Percentiles rank a stretch among this genome's conserved stretches.
Conservation (phyloP, 192 early-diverging fungal genomes). For the Kickxella alabastrina region DNA sequence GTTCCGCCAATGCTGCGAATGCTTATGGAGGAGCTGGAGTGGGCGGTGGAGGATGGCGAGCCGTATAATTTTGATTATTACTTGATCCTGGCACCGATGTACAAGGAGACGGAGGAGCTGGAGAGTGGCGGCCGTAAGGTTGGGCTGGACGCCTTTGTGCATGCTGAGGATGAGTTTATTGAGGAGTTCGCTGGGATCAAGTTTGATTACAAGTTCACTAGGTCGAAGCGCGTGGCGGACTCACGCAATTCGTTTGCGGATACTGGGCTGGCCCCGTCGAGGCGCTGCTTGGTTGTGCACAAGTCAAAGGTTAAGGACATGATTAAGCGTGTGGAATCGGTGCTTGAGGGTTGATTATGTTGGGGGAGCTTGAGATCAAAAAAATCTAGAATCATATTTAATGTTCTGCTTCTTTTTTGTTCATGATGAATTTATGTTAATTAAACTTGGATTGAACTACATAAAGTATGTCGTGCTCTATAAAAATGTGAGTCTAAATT, state of each 20-base stretch:
- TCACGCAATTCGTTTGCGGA: slow-evolving; percentile 78
- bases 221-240: slow-evolving; percentile 64
- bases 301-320: slow-evolving; percentile 35
- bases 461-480: too few species aligned
- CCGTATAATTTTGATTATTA: slow-evolving; percentile 82
- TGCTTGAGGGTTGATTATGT: slow-evolving; percentile 17
- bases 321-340: slow-evolving; percentile 16
- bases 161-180: slow-evolving; percentile 90
- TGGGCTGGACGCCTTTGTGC: slow-evolving; percentile 63
- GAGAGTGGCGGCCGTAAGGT: slow-evolving; percentile 44
- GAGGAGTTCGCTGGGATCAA: slow-evolving; percentile 67
- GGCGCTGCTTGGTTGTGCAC: slow-evolving; percentile 65
- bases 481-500: too few species aligned
- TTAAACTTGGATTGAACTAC: too few species aligned
- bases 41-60: slow-evolving; percentile 65
- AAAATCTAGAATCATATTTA: too few species aligned
- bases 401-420: too few species aligned
- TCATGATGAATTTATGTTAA: too few species aligned
- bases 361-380: too few species aligned
- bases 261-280: slow-evolving; percentile 71
- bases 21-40: slow-evolving; percentile 78
- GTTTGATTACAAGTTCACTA: slow-evolving; percentile 82
- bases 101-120: slow-evolving; percentile 66
- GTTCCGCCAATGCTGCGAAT: slow-evolving; percentile 88
- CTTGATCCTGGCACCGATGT: slow-evolving; percentile 75